Evolutionary conservation across 495 filamentous ascomycete genomes (phyloP).

Genomic region (Talaromyces stipitatus): DNA sequence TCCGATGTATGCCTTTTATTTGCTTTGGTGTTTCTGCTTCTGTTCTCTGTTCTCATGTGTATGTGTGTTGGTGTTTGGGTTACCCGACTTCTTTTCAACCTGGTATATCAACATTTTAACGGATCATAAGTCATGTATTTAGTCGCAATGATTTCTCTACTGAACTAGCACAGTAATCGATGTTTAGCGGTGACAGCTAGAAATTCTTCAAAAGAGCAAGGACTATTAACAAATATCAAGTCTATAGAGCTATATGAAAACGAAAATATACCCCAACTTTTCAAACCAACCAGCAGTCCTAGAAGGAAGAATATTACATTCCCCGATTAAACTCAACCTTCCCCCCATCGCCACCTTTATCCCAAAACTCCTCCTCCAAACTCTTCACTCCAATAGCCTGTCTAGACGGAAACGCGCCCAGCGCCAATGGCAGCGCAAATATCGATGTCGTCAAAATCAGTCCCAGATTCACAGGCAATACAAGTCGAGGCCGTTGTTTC

Average conservation of each 20-base stretch:
- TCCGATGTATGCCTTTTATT: background rate
- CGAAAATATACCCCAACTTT: background rate
- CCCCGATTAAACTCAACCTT: slow-evolving; percentile 89
- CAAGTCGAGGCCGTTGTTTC: slow-evolving; percentile 59
- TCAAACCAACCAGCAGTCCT: background rate
- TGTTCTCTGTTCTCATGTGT: background rate
- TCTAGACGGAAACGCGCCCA: slow-evolving; percentile 87
- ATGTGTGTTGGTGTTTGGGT: background rate
- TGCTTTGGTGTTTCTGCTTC: background rate
- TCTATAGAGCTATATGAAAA: background rate
- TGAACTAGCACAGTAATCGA: background rate
- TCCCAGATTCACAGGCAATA: slow-evolving; percentile 72
- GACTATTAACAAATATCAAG: background rate
- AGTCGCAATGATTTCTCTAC: background rate
- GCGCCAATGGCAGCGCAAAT: slow-evolving; percentile 74
- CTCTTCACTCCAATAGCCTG: slow-evolving; percentile 65
- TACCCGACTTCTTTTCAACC: background rate
- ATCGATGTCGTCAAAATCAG: slow-evolving; percentile 75
- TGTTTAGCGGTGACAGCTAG: background rate
- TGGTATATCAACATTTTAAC: background rate
- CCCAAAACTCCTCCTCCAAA: slow-evolving; percentile 79
- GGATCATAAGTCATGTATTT: slow-evolving; percentile 4
- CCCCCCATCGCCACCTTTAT: slow-evolving; percentile 61
- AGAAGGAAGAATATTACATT: slow-evolving; percentile 44
- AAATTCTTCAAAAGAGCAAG: background rate